Percentiles rank a stretch among this genome's conserved stretches.
Evolutionary conservation across 2,329 filamentous ascomycete genomes (phyloP).

Genomic region (Pseudogymnoascus sp.): DNA sequence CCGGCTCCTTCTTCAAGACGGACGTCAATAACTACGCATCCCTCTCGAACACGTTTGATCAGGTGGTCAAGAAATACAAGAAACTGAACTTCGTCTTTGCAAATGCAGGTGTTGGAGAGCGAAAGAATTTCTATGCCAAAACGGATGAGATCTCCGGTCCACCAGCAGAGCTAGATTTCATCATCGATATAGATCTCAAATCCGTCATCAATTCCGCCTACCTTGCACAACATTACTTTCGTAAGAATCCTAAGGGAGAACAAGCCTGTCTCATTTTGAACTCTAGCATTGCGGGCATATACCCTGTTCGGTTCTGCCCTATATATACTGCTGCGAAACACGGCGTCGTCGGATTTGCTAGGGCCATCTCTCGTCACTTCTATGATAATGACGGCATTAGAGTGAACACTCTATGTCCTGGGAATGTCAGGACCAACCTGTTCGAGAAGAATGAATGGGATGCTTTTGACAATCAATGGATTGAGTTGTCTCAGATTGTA

Average conservation of each 20-base stretch:
- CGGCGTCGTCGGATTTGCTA: constrained; percentile 11
- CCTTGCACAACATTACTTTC: not conserved
- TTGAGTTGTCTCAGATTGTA: constrained; percentile 9
- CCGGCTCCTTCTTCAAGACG: constrained; percentile 8
- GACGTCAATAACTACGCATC: constrained; percentile 11
- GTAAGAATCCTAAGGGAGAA: not conserved
- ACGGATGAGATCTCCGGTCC: not conserved
- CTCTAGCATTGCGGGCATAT: constrained; percentile 12
- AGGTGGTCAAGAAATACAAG: not conserved
- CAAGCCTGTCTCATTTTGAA: constrained; percentile 6
- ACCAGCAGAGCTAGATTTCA: not conserved
- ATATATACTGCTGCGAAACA: constrained; percentile 14
- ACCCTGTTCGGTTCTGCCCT: constrained; percentile 13
- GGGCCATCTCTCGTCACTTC: constrained; percentile 11
- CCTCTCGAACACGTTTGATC: constrained; percentile 2
- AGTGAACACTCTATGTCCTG: constrained; percentile 11
- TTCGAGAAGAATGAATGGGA: constrained; percentile 13
- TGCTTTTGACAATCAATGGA: constrained; percentile 3
- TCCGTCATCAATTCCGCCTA: not conserved
- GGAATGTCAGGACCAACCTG: constrained; percentile 12
- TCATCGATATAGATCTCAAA: not conserved
- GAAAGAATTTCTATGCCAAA: constrained; percentile 13
- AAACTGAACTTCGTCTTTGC: constrained; percentile 14
- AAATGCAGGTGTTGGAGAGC: constrained; percentile 13
- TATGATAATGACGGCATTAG: constrained; percentile 11